A percentile compares a stretch with the other conserved stretches of the same genome.
These are phyloP conservation scores for Boletellus ananiceps DNA, from an alignment of 768 basidiomycete genomes.

Conservation along the genomic window DNA sequence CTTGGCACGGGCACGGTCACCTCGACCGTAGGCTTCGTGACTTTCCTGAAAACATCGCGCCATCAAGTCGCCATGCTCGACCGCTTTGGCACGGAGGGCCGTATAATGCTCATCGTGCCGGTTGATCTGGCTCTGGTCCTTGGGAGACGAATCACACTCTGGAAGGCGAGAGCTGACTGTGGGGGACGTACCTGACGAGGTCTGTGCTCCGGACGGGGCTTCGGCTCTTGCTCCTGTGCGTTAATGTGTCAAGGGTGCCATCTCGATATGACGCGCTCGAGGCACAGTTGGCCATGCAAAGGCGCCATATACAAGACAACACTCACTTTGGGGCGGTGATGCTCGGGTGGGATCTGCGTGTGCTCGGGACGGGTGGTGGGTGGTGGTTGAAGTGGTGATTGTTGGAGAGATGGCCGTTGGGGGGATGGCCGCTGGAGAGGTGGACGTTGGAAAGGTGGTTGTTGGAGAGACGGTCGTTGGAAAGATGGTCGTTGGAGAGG, in stretches of 20 bases:
- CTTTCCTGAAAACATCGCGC: conserved; percentile 63
- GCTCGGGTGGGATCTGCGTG: conserved; percentile 1
- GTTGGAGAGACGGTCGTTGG: no score
- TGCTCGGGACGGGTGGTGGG: conserved; percentile 1
- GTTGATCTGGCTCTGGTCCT: conserved; percentile 58
- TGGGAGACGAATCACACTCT: conserved; percentile 16
- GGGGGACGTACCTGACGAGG: conserved; percentile 15
- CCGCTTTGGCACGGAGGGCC: conserved; percentile 69
- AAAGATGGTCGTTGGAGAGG: no score
- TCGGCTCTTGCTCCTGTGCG: conserved; percentile 11
- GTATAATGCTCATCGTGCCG: conserved; percentile 67
- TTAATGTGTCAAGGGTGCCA: not conserved
- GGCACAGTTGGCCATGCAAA: not conserved
- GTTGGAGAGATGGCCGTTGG: no score
- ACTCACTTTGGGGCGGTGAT: conserved; percentile 13
- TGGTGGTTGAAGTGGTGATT: no score
- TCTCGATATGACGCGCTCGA: conserved; percentile 4
- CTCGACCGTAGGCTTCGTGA: conserved; percentile 66
- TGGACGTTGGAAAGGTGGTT: no score
- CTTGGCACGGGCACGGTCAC: conserved; percentile 79
- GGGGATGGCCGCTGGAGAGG: no score
- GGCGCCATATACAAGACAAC: not conserved
- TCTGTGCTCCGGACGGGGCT: conserved; percentile 16
- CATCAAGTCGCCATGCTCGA: conserved; percentile 78
- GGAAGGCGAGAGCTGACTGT: not conserved